Evolutionary conservation across 2,329 filamentous ascomycete species (phyloP).

Genomic region (Hypoxylon sp.): DNA sequence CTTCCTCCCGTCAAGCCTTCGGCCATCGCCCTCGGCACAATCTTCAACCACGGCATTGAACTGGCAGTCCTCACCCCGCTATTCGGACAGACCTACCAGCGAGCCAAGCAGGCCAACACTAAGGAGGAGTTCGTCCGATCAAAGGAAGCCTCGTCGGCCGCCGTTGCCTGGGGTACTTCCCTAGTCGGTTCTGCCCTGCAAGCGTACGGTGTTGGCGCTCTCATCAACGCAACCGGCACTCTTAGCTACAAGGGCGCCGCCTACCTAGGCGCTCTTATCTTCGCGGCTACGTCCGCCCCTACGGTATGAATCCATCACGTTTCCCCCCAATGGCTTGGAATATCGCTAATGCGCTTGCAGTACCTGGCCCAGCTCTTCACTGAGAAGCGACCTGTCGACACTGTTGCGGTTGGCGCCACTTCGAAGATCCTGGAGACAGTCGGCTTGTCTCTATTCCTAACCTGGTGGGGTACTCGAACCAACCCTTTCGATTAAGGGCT

Average conservation of each 20-base stretch:
- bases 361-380: conserved; percentile 88
- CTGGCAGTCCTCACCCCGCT: conserved; percentile 89
- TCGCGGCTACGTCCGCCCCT: conserved; percentile 90
- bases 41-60: conserved; percentile 95
- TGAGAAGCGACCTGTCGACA: conserved; percentile 93
- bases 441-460: conserved; percentile 90
- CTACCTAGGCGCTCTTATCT: conserved; percentile 92
- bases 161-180: conserved; percentile 90
- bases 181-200: conserved; percentile 90
- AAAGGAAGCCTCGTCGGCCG: conserved; percentile 90
- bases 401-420: conserved; percentile 85
- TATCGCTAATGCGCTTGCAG: conserved; percentile 60
- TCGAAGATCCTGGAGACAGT: conserved; percentile 94
- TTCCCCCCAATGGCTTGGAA: background rate
- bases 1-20: conserved; percentile 91
- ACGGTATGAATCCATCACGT: conserved; percentile 72
- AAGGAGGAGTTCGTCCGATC: conserved; percentile 97
- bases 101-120: conserved; percentile 89
- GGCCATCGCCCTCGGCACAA: conserved; percentile 93
- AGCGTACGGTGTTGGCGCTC: conserved; percentile 88
- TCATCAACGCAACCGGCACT: conserved; percentile 95
- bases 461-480: conserved; percentile 97
- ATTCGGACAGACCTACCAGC: conserved; percentile 95
- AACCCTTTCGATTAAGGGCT: conserved; percentile 84
- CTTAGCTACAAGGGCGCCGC: conserved; percentile 97